Evolutionary conservation across 495 filamentous ascomycete genomes (phyloP).

Genomic region (Penicillium daleae): DNA sequence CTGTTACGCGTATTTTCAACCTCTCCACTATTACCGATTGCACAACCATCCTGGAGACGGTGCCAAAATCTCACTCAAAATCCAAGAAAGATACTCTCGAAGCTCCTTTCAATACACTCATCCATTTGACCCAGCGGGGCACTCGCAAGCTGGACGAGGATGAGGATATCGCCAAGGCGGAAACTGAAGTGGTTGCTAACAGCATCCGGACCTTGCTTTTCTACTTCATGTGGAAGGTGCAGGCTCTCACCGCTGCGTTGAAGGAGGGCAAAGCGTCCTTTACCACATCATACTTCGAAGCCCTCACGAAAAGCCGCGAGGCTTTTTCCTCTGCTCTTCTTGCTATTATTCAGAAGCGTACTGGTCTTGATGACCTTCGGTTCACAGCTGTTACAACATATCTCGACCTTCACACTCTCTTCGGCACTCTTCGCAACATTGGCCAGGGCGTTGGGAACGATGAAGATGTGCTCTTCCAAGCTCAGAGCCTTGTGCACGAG

Average conservation of each 20-base stretch:
- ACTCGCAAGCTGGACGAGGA: slow-evolving; percentile 59
- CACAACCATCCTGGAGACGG: slow-evolving; percentile 69
- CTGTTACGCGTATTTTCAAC: slow-evolving; percentile 81
- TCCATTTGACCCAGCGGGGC: slow-evolving; percentile 69
- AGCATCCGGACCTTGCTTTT: slow-evolving; percentile 75
- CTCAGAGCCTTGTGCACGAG: slow-evolving; percentile 66
- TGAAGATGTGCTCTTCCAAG: slow-evolving; percentile 51
- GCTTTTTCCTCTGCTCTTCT: slow-evolving; percentile 63
- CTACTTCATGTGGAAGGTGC: slow-evolving; percentile 95
- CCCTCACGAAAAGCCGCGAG: slow-evolving; percentile 48
- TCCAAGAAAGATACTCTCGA: slow-evolving; percentile 49
- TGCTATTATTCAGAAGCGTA: slow-evolving; percentile 60
- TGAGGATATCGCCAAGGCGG: slow-evolving; percentile 66
- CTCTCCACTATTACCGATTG: slow-evolving; percentile 81
- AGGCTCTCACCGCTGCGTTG: slow-evolving; percentile 46
- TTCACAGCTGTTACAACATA: slow-evolving; percentile 72
- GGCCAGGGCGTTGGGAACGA: slow-evolving; percentile 47
- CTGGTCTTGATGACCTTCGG: slow-evolving; percentile 72
- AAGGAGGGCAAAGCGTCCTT: slow-evolving; percentile 49
- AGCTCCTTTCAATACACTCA: slow-evolving; percentile 67
- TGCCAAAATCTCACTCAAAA: slow-evolving; percentile 47
- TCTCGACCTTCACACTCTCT: slow-evolving; percentile 80
- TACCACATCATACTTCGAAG: slow-evolving; percentile 54
- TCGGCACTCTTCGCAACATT: slow-evolving; percentile 66
- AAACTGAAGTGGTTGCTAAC: slow-evolving; percentile 73